Percentiles rank a stretch among this genome's conserved stretches.
phyloP scores from a whole-genome alignment of 352 stramenopile genomes.

The Chrysophaeum taylorii region DNA sequence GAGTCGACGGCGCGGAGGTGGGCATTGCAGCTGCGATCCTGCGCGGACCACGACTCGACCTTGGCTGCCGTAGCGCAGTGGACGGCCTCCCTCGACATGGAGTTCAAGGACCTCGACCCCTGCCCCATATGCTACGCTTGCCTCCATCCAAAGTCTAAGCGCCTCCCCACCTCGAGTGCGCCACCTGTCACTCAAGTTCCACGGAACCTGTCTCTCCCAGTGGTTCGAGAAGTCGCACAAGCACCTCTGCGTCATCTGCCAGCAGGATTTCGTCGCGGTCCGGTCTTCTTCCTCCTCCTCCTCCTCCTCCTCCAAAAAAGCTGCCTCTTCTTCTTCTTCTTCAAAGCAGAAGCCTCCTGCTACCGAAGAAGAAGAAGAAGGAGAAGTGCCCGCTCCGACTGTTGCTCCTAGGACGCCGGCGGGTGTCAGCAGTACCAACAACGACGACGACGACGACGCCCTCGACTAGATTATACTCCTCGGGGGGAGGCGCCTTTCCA shows the following conservation, averaged over 20 bases:
- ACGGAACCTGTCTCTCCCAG: constrained; percentile 61
- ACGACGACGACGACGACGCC: too few species aligned
- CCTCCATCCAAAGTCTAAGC: constrained; percentile 57
- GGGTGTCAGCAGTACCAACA: too few species aligned
- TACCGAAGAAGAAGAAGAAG: too few species aligned
- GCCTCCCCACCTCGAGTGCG: constrained; percentile 57
- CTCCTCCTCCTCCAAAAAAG: too few species aligned
- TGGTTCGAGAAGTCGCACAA: constrained; percentile 68
- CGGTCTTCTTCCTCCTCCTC: too few species aligned
- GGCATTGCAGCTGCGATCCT: constrained; percentile 50
- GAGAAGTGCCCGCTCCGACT: too few species aligned
- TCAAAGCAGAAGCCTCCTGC: too few species aligned
- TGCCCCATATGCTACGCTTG: constrained; percentile 72
- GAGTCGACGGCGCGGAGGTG: constrained; percentile 45
- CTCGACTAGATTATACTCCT: too few species aligned
- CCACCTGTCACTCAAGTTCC: constrained; percentile 64
- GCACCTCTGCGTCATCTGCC: constrained; percentile 62
- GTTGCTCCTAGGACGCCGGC: too few species aligned
- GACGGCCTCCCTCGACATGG: constrained; percentile 64
- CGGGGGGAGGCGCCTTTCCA: too few species aligned
- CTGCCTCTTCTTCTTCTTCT: too few species aligned
- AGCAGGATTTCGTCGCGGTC: constrained; percentile 36
- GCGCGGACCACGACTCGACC: constrained; percentile 49
- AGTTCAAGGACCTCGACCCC: constrained; percentile 66
- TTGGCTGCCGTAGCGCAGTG: constrained; percentile 50